Evolutionary conservation across 1,139 yeast species (phyloP).

Genomic region (Sugiyamaella grinbergsii): DNA sequence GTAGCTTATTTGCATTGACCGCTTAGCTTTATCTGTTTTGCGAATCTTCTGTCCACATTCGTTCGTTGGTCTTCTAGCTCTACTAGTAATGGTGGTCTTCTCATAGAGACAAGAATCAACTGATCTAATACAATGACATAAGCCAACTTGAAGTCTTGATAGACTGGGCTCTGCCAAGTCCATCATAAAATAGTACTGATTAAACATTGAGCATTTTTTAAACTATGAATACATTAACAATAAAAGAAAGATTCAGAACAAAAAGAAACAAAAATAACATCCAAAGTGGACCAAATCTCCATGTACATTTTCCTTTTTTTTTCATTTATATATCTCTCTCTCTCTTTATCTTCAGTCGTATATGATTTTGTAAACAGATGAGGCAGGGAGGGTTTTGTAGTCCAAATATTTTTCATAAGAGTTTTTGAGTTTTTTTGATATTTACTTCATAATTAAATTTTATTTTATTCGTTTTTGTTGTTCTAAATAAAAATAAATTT

Average conservation of each 20-base stretch:
- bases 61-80: too few relatives aligned
- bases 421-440: not conserved
- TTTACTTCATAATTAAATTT: conserved; percentile 4
- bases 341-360: conserved; percentile 10
- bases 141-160: too few relatives aligned
- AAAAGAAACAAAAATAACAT: conserved; percentile 12
- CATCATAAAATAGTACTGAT: too few relatives aligned
- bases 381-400: conserved; percentile 2
- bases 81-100: too few relatives aligned
- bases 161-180: not conserved
- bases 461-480: conserved; percentile 6
- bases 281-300: conserved; percentile 14
- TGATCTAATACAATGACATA: too few relatives aligned
- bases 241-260: conserved; percentile 6
- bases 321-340: conserved; percentile 4
- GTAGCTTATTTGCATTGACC: conserved; percentile 7
- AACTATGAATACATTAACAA: conserved; percentile 21
- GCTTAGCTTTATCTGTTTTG: not conserved
- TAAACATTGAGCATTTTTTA: not conserved
- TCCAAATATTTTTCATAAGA: conserved; percentile 8
- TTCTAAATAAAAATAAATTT: conserved; percentile 38
- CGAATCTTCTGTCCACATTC: not conserved
- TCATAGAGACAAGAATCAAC: too few relatives aligned
- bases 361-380: conserved; percentile 1
- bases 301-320: conserved; percentile 7